Evolutionary conservation across 179 eudicot species (phyloP), one percentile per base, ranked within the genome.

Genomic region (Heliamphora pulchella): DNA sequence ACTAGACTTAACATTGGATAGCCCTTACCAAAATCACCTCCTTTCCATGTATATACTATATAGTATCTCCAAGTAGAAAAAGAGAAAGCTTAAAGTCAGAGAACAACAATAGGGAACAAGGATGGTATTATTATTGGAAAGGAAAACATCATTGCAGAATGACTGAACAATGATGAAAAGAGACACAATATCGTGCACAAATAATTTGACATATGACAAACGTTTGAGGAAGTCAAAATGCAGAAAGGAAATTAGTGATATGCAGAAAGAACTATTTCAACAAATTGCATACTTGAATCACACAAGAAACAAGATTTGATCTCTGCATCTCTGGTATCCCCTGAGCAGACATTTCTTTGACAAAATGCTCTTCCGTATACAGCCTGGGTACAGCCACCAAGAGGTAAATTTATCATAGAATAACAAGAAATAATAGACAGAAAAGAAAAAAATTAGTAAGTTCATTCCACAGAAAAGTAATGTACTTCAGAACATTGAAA

Each of bases 281-380:
- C 13, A 71, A 71, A 74, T 55, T 59, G 59, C 77, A 63, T 77
- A 94, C 99, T 96, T 96, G 98, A 79, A 96, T 93, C 71, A 96
- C 96, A 83, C 89, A 87, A 62, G 99, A 94, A 75, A 92, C 93
- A 63, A 96, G 97, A 77, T 89, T 96, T 67, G 99, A 92, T 82
- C 99, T 89, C 85, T 96, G 99, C 83, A 96, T 96, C 91, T 96
- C 99, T 68, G 99, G 99, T 83, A 96, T 90, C 78, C 98, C 99
- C 74, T 86, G 90, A 69, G 86, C 80, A 69, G 95, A 63, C 99
- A 96, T 91, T 87, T 96, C 94, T 46, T 92, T 92, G 67, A 69
- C 67, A 83, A 80, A 94, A 84, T 89, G 89, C 41, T 96, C 97
- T 83, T 96, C 98, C 13, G 98, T 91, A 80, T 94, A 96, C 55